A percentile compares a stretch with the other conserved stretches of the same genome.
These are phyloP conservation scores for Solanum corneliomulleri DNA, from an alignment of 257 asterid genomes.

Conservation along the genomic window DNA sequence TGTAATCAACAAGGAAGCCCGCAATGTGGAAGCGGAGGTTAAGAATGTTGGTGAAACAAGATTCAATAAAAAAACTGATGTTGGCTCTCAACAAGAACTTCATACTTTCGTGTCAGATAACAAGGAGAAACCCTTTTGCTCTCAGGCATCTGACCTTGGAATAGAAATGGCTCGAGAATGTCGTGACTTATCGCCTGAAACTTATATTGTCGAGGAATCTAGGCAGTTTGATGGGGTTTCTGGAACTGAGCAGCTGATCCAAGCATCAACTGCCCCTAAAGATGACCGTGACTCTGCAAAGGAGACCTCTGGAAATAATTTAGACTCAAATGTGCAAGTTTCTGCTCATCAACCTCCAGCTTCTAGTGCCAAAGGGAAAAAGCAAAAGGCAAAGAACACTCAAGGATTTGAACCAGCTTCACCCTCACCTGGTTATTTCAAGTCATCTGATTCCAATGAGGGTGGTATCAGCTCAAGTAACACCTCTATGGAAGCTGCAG, in stretches of 20 bases:
- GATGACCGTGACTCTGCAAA: slow-evolving; percentile 36
- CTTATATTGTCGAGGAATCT: slow-evolving; percentile 44
- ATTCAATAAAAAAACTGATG: slow-evolving; percentile 37
- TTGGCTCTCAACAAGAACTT: slow-evolving; percentile 37
- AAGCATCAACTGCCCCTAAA: slow-evolving; percentile 11
- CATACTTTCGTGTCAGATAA: slow-evolving; percentile 44
- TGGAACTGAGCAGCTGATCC: background rate
- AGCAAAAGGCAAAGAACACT: slow-evolving; percentile 59
- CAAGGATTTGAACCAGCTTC: slow-evolving; percentile 44
- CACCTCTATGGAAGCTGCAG: slow-evolving; percentile 16
- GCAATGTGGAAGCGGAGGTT: slow-evolving; percentile 60
- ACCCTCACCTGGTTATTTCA: slow-evolving; percentile 28
- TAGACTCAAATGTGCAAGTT: slow-evolving; percentile 26
- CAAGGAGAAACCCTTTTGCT: slow-evolving; percentile 63
- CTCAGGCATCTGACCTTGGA: slow-evolving; percentile 87
- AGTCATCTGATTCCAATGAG: slow-evolving; percentile 29
- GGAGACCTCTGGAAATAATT: slow-evolving; percentile 28
- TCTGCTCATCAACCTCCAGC: slow-evolving; percentile 34
- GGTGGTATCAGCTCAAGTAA: slow-evolving; percentile 20
- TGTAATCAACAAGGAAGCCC: slow-evolving; percentile 38
- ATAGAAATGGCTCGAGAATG: slow-evolving; percentile 72
- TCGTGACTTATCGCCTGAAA: slow-evolving; percentile 54
- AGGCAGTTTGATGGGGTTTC: slow-evolving; percentile 13
- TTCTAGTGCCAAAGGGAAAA: slow-evolving; percentile 57
- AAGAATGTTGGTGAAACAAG: slow-evolving; percentile 75